phyloP scores from a whole-genome alignment of 148 eudicot genomes.

The Nepenthes gracilis region DNA sequence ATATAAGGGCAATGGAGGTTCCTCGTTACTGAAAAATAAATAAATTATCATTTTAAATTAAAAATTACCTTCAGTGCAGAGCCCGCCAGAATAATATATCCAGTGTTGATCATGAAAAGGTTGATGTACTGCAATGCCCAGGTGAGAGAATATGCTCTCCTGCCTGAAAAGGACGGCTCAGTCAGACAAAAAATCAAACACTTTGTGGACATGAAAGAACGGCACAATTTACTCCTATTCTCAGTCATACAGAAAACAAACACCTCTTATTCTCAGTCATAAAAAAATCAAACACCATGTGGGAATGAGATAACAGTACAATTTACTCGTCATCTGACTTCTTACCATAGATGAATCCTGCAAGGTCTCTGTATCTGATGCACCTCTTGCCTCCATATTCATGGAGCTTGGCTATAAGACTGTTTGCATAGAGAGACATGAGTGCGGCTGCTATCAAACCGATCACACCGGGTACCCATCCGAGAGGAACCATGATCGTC shows the following conservation, averaged over 20 bases:
- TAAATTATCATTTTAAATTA: neutral
- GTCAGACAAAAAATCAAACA: conserved; percentile 1
- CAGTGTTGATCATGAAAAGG: conserved; percentile 89
- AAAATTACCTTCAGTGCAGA: conserved; percentile 56
- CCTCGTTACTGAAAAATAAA: no score
- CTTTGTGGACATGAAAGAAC: neutral
- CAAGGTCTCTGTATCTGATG: conserved; percentile 86
- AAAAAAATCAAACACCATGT: neutral
- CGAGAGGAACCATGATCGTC: conserved; percentile 81
- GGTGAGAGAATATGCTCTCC: conserved; percentile 59
- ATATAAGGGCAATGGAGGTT: no score
- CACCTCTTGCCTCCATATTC: conserved; percentile 82
- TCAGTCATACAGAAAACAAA: conserved; percentile 1
- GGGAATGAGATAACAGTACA: neutral
- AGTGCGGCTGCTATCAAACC: conserved; percentile 57
- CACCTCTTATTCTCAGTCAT: neutral
- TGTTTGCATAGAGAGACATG: conserved; percentile 67
- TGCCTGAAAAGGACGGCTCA: conserved; percentile 27
- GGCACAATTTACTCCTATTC: neutral
- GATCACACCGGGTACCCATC: conserved; percentile 70
- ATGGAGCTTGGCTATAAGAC: conserved; percentile 78
- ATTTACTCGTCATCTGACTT: neutral
- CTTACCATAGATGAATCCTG: conserved; percentile 74
- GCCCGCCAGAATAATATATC: conserved; percentile 76
- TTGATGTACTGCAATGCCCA: conserved; percentile 85